Percentiles rank a stretch among this genome's conserved stretches.
phyloP scores from a whole-genome alignment of 305 asterid species.

The Plantago coronopus region DNA sequence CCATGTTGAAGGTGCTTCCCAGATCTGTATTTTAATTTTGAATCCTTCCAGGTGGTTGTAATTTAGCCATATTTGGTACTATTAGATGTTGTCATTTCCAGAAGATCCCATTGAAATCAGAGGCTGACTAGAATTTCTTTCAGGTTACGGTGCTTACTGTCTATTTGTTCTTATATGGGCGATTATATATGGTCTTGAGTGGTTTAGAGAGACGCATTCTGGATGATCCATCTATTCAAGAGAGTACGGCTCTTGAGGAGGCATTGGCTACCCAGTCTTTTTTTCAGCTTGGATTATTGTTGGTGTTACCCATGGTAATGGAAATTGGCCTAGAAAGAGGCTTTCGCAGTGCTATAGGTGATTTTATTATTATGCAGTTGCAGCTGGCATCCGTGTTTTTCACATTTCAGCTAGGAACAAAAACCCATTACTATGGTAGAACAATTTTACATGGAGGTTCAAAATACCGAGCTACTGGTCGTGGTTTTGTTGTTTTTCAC shows the following conservation, averaged over 20 bases:
- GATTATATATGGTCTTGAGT: constrained; percentile 85
- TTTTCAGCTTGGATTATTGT: constrained; percentile 83
- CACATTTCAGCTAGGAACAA: constrained; percentile 95
- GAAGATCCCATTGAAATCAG: constrained; percentile 13
- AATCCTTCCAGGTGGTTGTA: too few species aligned
- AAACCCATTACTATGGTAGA: constrained; percentile 86
- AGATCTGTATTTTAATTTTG: too few species aligned
- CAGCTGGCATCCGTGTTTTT: constrained; percentile 97
- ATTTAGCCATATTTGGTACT: too few species aligned
- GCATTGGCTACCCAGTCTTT: constrained; percentile 89
- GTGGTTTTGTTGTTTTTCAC: constrained; percentile 92
- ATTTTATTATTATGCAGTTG: constrained; percentile 89
- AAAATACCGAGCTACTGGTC: constrained; percentile 88
- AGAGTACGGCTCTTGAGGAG: constrained; percentile 74
- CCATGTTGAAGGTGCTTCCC: too few species aligned
- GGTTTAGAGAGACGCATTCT: constrained; percentile 79
- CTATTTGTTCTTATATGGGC: constrained; percentile 80
- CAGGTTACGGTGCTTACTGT: constrained; percentile 87
- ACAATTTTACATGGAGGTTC: constrained; percentile 94
- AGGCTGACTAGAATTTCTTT: constrained; percentile 25
- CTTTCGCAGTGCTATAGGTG: constrained; percentile 89
- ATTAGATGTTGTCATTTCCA: neutral
- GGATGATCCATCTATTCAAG: constrained; percentile 59
- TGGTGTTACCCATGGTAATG: constrained; percentile 94
- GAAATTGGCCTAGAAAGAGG: constrained; percentile 96